Evolutionary conservation across 202 grass and related monocot genomes (phyloP).

Genomic region (Saccharum hybrid): DNA sequence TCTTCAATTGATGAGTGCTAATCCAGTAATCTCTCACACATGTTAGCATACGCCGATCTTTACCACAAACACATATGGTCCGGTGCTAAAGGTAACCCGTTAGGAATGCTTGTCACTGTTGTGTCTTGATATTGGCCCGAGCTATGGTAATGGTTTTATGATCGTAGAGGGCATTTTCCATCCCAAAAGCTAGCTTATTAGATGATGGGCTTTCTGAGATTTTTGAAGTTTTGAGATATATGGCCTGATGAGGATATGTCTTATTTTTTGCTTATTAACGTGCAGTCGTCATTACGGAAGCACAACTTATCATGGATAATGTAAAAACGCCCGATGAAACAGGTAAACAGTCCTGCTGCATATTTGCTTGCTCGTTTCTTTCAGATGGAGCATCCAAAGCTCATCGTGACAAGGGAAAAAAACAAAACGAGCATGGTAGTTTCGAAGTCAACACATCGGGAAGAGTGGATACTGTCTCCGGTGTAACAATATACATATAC

Average conservation of each 20-base stretch:
- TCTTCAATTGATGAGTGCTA: neutral
- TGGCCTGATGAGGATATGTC: neutral
- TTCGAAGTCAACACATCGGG: neutral
- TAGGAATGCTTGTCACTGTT: too few species aligned
- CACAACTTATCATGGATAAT: neutral
- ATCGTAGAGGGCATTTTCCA: neutral
- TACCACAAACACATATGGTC: too few species aligned
- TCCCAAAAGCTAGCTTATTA: neutral
- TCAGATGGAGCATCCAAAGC: neutral
- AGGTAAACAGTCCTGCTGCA: neutral
- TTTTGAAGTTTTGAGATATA: neutral
- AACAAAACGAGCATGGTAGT: neutral
- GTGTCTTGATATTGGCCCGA: too few species aligned
- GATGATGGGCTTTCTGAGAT: neutral
- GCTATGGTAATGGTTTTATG: too few species aligned
- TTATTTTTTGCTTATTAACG: neutral
- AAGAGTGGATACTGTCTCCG: neutral
- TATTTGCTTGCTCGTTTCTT: neutral
- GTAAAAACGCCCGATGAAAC: neutral
- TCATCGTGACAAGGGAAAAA: neutral
- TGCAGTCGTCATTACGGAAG: conserved; percentile 29
- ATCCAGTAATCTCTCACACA: neutral
- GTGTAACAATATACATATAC: neutral
- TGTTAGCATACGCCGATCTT: too few species aligned
- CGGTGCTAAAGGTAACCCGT: too few species aligned